Conservation (phyloP, 2,329 filamentous ascomycete genomes). For the Cercospora zeina region DNA sequence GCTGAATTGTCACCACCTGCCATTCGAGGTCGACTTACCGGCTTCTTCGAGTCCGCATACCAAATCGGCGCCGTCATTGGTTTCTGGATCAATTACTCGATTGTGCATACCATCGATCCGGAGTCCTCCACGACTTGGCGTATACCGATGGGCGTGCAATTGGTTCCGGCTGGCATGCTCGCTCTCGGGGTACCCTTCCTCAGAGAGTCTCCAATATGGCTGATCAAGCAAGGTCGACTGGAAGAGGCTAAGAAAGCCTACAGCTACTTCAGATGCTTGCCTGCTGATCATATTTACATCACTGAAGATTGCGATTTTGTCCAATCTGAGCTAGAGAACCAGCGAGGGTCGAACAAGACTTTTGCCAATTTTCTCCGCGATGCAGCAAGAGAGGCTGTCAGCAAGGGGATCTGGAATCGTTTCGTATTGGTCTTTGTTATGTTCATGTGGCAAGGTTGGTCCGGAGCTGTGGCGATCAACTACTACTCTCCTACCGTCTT, state of each 20-base stretch:
- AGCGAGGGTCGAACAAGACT: slow-evolving; percentile 37
- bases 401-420: slow-evolving; percentile 46
- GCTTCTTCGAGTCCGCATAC: slow-evolving; percentile 40
- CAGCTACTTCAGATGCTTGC: slow-evolving; percentile 30
- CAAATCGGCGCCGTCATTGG: slow-evolving; percentile 41
- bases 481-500: slow-evolving; percentile 44
- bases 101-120: slow-evolving; percentile 35
- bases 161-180: slow-evolving; percentile 40
- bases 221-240: slow-evolving; percentile 32
- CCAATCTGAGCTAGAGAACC: slow-evolving; percentile 38
- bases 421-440: slow-evolving; percentile 45
- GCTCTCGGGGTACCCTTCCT: slow-evolving; percentile 37
- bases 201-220: slow-evolving; percentile 40
- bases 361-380: slow-evolving; percentile 35
- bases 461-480: slow-evolving; percentile 42
- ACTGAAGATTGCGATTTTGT: slow-evolving; percentile 40
- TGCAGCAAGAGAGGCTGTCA: slow-evolving; percentile 36
- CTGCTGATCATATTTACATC: slow-evolving; percentile 30
- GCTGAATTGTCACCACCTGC: slow-evolving; percentile 40
- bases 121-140: slow-evolving; percentile 32
- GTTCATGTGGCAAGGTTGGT: slow-evolving; percentile 44
- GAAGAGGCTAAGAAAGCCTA: slow-evolving; percentile 26
- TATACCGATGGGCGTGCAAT: slow-evolving; percentile 39
- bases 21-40: slow-evolving; percentile 41
- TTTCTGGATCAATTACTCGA: slow-evolving; percentile 44